Percentiles rank a stretch among this genome's conserved stretches.
Evolutionary conservation across 2,329 filamentous ascomycete genomes (phyloP).

Genomic region (Colletotrichum coccodes): DNA sequence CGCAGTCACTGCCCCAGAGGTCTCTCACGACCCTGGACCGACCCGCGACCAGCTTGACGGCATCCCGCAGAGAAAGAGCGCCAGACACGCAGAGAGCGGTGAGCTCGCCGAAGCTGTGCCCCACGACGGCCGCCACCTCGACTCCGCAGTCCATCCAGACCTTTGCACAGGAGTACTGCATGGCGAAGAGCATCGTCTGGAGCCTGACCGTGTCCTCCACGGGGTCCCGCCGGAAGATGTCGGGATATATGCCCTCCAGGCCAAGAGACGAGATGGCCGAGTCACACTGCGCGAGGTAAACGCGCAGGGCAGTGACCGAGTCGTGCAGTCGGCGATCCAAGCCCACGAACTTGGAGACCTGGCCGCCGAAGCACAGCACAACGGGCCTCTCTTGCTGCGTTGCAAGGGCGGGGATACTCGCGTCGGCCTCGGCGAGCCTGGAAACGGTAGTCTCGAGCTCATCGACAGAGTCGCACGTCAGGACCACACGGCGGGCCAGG

Average conservation of each 20-base stretch:
- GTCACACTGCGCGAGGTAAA: no score
- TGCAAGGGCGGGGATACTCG: no score
- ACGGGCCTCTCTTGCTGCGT: no score
- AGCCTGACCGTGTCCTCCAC: constrained; percentile 41
- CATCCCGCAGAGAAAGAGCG: constrained; percentile 40
- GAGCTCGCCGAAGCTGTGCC: constrained; percentile 50
- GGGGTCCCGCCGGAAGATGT: constrained; percentile 39
- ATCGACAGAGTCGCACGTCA: no score
- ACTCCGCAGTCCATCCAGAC: constrained; percentile 16
- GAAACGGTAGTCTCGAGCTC: no score
- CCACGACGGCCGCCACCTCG: constrained; percentile 24
- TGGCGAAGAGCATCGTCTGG: constrained; percentile 42
- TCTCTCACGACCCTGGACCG: constrained; percentile 44
- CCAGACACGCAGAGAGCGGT: constrained; percentile 46
- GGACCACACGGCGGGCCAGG: no score
- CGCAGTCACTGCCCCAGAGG: constrained; percentile 39
- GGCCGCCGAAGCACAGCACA: no score
- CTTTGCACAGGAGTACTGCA: constrained; percentile 5
- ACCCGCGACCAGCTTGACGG: constrained; percentile 40
- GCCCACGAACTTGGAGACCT: no score
- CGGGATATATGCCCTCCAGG: constrained; percentile 42
- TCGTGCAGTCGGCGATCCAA: no score
- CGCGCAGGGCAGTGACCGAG: no score
- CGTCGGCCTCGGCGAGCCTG: no score
- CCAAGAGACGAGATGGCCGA: constrained; percentile 48